Conservation (phyloP, 1,139 yeast species). For the Zygoascus sp. region DNA sequence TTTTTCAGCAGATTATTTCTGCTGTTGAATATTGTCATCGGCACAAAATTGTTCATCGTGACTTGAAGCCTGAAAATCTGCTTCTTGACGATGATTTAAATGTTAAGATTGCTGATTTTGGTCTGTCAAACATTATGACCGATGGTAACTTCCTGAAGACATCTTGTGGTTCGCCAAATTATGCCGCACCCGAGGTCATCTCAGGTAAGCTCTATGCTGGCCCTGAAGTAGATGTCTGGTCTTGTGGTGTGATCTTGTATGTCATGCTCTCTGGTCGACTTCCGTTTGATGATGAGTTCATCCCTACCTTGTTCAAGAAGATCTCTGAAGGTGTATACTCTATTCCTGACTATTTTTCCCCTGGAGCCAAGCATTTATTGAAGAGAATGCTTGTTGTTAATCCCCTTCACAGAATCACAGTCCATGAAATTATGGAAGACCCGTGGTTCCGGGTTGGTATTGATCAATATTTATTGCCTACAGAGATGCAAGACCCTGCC, state of each 20-base stretch:
- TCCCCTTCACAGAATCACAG: conserved; percentile 92
- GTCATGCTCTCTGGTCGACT: conserved; percentile 96
- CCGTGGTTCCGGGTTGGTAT: conserved; percentile 89
- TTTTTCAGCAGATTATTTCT: conserved; percentile 94
- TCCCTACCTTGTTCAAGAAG: conserved; percentile 92
- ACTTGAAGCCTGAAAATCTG: conserved; percentile 90
- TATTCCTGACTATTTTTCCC: conserved; percentile 80
- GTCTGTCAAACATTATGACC: conserved; percentile 93
- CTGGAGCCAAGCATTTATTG: conserved; percentile 81
- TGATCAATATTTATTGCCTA: conserved; percentile 78
- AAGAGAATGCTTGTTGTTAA: conserved; percentile 95
- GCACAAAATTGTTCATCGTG: conserved; percentile 96
- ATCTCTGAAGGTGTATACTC: conserved; percentile 94
- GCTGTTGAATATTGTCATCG: conserved; percentile 98
- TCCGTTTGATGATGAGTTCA: conserved; percentile 97
- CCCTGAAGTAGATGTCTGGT: conserved; percentile 99
- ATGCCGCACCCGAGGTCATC: conserved; percentile 98
- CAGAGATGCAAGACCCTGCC: conserved; percentile 36
- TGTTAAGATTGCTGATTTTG: conserved; percentile 96
- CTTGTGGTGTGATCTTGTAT: conserved; percentile 83
- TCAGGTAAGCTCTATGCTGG: conserved; percentile 96
- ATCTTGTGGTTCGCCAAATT: conserved; percentile 95
- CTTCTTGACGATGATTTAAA: conserved; percentile 84
- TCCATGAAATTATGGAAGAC: conserved; percentile 90
- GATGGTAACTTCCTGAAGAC: conserved; percentile 96